Percentiles rank a stretch among this genome's conserved stretches.
phyloP scores from a whole-genome alignment of 805 yeast species.

The Metschnikowia dekortorum region DNA sequence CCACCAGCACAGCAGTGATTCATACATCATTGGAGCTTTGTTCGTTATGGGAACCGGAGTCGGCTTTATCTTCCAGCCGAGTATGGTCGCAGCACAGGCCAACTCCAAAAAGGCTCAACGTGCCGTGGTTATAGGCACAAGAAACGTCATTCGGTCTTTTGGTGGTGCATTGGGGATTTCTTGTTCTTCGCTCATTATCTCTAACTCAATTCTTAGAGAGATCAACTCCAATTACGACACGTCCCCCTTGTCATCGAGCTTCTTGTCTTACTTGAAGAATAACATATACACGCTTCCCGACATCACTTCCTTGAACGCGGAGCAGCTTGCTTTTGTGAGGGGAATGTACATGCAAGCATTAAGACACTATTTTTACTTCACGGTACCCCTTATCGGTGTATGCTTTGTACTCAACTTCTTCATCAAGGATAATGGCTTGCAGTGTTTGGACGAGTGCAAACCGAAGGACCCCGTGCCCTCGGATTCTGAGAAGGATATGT shows the following conservation, averaged over 20 bases:
- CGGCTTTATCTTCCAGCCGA: conserved; percentile 52
- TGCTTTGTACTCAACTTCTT: conserved; percentile 30
- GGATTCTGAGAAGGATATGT: background rate
- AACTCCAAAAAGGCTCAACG: conserved; percentile 48
- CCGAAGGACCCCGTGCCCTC: background rate
- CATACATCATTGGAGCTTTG: conserved; percentile 32
- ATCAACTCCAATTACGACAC: conserved; percentile 10
- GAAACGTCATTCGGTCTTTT: conserved; percentile 53
- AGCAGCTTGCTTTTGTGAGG: conserved; percentile 19
- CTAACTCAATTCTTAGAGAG: conserved; percentile 29
- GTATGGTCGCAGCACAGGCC: conserved; percentile 53
- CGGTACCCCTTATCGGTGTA: conserved; percentile 32
- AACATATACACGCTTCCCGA: conserved; percentile 29
- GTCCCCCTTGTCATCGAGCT: conserved; percentile 5
- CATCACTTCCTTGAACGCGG: conserved; percentile 16
- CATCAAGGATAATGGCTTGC: conserved; percentile 38
- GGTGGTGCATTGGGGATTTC: conserved; percentile 65
- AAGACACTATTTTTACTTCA: conserved; percentile 28
- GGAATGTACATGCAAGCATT: conserved; percentile 27
- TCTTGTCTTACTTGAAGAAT: conserved; percentile 21
- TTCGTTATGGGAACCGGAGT: conserved; percentile 38
- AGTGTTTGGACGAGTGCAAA: conserved; percentile 27
- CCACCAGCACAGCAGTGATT: conserved; percentile 27
- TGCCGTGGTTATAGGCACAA: conserved; percentile 53
- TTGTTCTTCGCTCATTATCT: conserved; percentile 34